A percentile compares a stretch with the other conserved stretches of the same genome.
Conservation (phyloP, 305 asterid genomes). For the Salvia sclarea region DNA sequence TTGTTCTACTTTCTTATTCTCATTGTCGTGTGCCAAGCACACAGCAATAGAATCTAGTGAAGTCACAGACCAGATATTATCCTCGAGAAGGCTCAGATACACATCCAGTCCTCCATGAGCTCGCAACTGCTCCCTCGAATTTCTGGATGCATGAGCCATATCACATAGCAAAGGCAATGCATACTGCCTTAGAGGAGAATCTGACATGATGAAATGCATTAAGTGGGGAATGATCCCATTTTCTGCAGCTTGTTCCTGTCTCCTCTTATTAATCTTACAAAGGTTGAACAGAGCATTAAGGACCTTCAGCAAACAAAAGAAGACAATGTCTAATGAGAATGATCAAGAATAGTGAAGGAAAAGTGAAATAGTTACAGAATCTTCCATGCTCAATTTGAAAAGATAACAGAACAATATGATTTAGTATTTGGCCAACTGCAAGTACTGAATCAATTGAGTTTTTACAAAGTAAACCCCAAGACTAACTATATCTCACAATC, state of each 20-base stretch:
- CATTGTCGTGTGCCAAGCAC: constrained; percentile 98
- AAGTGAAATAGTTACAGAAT: not conserved
- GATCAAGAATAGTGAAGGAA: not conserved
- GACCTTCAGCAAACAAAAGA: constrained; percentile 58
- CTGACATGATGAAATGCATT: constrained; percentile 88
- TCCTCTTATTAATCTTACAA: constrained; percentile 97
- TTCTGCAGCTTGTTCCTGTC: constrained; percentile 99
- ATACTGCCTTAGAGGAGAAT: constrained; percentile 86
- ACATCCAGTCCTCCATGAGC: constrained; percentile 99
- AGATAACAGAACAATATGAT: not conserved
- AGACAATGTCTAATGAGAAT: constrained; percentile 28
- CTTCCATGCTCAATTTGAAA: not conserved
- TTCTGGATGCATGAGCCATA: constrained; percentile 99
- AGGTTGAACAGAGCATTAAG: constrained; percentile 95
- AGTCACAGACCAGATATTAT: constrained; percentile 93
- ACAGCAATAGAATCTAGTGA: constrained; percentile 98
- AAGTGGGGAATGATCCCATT: constrained; percentile 98
- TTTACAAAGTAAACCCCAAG: not conserved
- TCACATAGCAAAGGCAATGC: constrained; percentile 97
- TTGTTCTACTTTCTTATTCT: constrained; percentile 90
- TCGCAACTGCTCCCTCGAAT: constrained; percentile 96
- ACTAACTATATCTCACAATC: constrained; percentile 16
- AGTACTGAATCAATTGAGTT: not conserved
- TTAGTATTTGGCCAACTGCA: constrained; percentile 1
- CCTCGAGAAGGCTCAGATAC: constrained; percentile 93